Evolutionary conservation across 345 rosid species (phyloP).

Genomic region (Dipteronia dyeriana): DNA sequence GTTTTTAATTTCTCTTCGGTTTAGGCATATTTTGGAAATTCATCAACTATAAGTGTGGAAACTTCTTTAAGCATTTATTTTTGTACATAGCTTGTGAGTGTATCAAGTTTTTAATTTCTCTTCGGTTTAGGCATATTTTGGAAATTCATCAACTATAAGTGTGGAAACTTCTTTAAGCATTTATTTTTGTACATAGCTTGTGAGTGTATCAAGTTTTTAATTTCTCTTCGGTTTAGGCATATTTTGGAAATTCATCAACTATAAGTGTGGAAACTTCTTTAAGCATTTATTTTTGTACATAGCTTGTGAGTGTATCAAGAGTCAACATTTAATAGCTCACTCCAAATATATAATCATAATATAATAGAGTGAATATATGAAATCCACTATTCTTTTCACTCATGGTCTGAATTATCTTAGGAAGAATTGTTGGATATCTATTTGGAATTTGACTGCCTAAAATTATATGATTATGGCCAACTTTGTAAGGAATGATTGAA

Average conservation of each 20-base stretch:
- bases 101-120: too few relatives aligned
- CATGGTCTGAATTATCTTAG: constrained; percentile 6
- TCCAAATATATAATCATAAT: neutral
- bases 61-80: too few relatives aligned
- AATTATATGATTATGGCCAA: constrained; percentile 13
- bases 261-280: neutral
- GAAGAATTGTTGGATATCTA: neutral
- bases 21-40: too few relatives aligned
- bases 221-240: neutral
- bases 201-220: too few relatives aligned
- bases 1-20: too few relatives aligned
- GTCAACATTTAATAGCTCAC: neutral
- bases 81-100: too few relatives aligned
- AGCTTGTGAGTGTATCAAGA: neutral
- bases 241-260: neutral
- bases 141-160: too few relatives aligned
- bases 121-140: too few relatives aligned
- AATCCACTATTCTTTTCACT: neutral
- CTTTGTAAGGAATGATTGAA: neutral
- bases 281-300: neutral
- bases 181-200: too few relatives aligned
- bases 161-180: too few relatives aligned
- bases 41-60: too few relatives aligned
- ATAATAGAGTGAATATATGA: neutral
- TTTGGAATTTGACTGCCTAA: neutral